These are phyloP conservation scores for Elsinoe necatrix DNA, from an alignment of 2,329 filamentous ascomycete genomes.

Conservation along the genomic window DNA sequence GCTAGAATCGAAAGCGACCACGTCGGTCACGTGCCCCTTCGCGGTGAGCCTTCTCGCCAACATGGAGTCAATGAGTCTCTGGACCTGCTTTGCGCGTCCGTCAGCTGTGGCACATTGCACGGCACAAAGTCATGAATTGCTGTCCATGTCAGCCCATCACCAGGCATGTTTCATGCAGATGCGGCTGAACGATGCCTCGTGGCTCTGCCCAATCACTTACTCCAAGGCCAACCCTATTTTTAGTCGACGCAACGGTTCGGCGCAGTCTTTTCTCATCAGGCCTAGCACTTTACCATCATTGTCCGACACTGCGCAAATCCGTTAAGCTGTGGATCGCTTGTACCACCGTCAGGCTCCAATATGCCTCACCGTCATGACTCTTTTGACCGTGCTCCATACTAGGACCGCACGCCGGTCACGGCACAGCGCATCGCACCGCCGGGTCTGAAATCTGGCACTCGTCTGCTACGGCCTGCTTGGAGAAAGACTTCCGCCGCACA, in stretches of 20 bases:
- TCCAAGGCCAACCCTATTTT: background rate
- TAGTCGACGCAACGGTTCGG: background rate
- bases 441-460: background rate
- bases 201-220: background rate
- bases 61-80: background rate
- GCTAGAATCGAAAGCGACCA: background rate
- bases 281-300: background rate
- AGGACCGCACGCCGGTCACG: background rate
- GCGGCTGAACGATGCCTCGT: background rate
- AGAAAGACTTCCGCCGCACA: background rate
- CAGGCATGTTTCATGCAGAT: background rate
- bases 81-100: background rate
- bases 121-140: background rate
- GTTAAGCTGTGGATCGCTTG: background rate
- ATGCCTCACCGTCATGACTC: background rate
- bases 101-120: background rate
- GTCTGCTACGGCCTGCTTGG: background rate
- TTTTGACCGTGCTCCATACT: background rate
- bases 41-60: background rate
- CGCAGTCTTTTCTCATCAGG: background rate
- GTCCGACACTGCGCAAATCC: background rate
- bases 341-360: background rate
- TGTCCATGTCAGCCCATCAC: background rate
- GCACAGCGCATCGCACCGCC: background rate
- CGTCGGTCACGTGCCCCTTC: background rate